phyloP scores from a whole-genome alignment of 1,139 yeast species.

The Zygoascus hellenicus region DNA sequence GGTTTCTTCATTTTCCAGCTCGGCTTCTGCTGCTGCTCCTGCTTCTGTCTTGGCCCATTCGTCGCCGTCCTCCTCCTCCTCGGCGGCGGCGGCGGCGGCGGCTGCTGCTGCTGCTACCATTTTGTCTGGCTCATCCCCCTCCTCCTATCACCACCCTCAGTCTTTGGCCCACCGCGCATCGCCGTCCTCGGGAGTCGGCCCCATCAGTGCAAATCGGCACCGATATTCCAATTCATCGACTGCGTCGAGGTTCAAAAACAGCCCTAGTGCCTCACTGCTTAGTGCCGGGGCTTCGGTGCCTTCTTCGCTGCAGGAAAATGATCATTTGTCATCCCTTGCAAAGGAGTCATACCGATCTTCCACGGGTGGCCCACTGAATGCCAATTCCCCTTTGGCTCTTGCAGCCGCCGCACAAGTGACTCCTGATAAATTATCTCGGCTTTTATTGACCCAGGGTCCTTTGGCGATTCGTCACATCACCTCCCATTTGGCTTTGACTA shows the following conservation, averaged over 20 bases:
- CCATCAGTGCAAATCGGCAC: neutral
- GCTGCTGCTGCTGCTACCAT: neutral
- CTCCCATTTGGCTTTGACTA: slow-evolving; percentile 65
- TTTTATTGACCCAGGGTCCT: slow-evolving; percentile 73
- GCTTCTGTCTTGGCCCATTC: neutral
- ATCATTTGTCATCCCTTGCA: neutral
- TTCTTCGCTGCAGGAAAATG: slow-evolving; percentile 5
- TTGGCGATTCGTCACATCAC: slow-evolving; percentile 88
- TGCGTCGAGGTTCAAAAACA: neutral
- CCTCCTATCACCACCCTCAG: neutral
- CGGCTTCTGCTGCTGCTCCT: neutral
- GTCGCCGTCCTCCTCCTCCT: no score
- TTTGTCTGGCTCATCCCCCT: neutral
- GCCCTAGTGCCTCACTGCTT: slow-evolving; percentile 7
- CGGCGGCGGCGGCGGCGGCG: neutral
- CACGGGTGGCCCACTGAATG: slow-evolving; percentile 41
- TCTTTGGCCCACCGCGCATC: slow-evolving; percentile 5
- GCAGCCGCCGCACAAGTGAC: slow-evolving; percentile 87
- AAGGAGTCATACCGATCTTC: slow-evolving; percentile 1
- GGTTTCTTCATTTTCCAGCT: no score
- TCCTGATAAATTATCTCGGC: slow-evolving; percentile 65
- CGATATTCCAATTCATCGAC: slow-evolving; percentile 6
- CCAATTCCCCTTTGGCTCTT: slow-evolving; percentile 82
- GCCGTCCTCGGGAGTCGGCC: slow-evolving; percentile 5
- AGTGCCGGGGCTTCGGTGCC: slow-evolving; percentile 6